Conservation (phyloP, 2,329 filamentous ascomycete genomes). For the Colletotrichum noveboracense region DNA sequence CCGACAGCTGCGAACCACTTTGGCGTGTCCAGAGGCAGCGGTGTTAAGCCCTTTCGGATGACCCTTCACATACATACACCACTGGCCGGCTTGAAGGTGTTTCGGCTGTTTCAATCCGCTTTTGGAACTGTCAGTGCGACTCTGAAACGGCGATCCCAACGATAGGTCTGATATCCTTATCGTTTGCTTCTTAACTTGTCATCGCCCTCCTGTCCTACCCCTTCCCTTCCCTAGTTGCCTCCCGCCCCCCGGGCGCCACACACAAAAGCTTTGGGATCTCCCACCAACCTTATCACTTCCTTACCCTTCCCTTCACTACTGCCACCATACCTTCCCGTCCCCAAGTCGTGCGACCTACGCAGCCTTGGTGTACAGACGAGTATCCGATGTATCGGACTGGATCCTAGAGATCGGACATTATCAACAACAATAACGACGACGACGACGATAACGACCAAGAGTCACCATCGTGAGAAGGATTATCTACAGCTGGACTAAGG, state of each 20-base stretch:
- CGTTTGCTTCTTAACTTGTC: slow-evolving; percentile 23
- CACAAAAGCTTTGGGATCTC: slow-evolving; percentile 22
- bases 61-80: slow-evolving; percentile 27
- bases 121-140: slow-evolving; percentile 39
- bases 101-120: slow-evolving; percentile 45
- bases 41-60: slow-evolving; percentile 25
- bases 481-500: not conserved
- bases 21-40: slow-evolving; percentile 25
- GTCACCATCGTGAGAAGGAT: not conserved
- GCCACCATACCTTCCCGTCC: slow-evolving; percentile 5
- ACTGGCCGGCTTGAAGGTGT: slow-evolving; percentile 37
- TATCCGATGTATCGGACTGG: slow-evolving; percentile 22
- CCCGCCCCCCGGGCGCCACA: slow-evolving; percentile 19
- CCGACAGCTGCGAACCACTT: slow-evolving; percentile 23
- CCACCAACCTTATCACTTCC: slow-evolving; percentile 17
- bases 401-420: slow-evolving; percentile 17
- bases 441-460: not conserved
- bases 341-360: slow-evolving; percentile 18
- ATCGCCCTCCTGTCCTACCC: slow-evolving; percentile 16
- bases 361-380: slow-evolving; percentile 18
- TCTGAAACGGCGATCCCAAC: slow-evolving; percentile 43
- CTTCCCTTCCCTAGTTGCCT: slow-evolving; percentile 4
- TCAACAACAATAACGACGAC: not conserved
- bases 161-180: slow-evolving; percentile 35
- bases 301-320: not conserved